phyloP scores from a whole-genome alignment of 2,329 filamentous ascomycete genomes.

The Alternaria infectoria region DNA sequence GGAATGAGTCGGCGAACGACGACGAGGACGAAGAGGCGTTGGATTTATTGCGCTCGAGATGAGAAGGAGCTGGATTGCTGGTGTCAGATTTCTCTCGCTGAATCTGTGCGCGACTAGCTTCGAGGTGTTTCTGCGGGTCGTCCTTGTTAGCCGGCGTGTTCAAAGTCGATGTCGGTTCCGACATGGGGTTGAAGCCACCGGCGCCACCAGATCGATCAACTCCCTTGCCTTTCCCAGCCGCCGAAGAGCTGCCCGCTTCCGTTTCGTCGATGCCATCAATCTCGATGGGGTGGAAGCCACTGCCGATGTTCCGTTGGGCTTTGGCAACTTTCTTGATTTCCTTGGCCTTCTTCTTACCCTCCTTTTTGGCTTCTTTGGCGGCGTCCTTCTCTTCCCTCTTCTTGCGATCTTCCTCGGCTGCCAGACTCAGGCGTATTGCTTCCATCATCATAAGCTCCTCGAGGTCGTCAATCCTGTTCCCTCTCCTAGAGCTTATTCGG shows the following conservation, averaged over 20 bases:
- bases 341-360: constrained; percentile 75
- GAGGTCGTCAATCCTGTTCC: constrained; percentile 76
- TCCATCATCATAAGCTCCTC: constrained; percentile 99
- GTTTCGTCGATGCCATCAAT: constrained; percentile 54
- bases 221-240: constrained; percentile 56
- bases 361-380: constrained; percentile 82
- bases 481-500: constrained; percentile 62
- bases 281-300: constrained; percentile 59
- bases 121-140: constrained; percentile 54
- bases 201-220: constrained; percentile 50
- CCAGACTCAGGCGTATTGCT: constrained; percentile 88
- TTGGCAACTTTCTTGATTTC: constrained; percentile 71
- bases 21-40: constrained; percentile 85
- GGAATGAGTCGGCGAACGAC: constrained; percentile 72
- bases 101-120: constrained; percentile 53
- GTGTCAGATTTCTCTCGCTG: constrained; percentile 45
- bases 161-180: constrained; percentile 52
- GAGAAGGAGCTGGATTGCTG: constrained; percentile 54
- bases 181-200: constrained; percentile 51
- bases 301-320: constrained; percentile 66
- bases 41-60: constrained; percentile 71
- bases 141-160: constrained; percentile 45
- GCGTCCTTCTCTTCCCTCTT: constrained; percentile 82
- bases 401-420: constrained; percentile 90
- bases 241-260: constrained; percentile 32